Conservation (phyloP, 2,329 filamentous ascomycete genomes). For the Coniosporium tulheliwenetii region DNA sequence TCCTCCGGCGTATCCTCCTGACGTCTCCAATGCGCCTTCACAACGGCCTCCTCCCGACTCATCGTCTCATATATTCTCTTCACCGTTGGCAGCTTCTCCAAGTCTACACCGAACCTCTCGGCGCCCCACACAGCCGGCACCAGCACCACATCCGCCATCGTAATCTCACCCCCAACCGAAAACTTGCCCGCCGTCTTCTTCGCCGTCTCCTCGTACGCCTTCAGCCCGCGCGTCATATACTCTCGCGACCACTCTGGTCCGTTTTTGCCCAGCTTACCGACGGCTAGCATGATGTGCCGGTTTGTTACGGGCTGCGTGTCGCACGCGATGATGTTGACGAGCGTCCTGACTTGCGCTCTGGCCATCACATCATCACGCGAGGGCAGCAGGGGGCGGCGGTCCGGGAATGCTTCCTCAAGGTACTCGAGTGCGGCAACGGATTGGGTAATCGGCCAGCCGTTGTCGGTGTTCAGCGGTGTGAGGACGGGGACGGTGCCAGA, state of each 20-base stretch:
- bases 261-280: slow-evolving; percentile 28
- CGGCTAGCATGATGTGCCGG: slow-evolving; percentile 33
- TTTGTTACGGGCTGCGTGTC: slow-evolving; percentile 49
- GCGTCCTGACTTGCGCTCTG: slow-evolving; percentile 36
- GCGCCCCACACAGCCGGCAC: slow-evolving; percentile 44
- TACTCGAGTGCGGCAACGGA: slow-evolving; percentile 47
- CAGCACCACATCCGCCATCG: slow-evolving; percentile 42
- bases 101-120: slow-evolving; percentile 36
- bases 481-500: slow-evolving; percentile 40
- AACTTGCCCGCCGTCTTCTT: slow-evolving; percentile 29
- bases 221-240: slow-evolving; percentile 36
- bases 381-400: slow-evolving; percentile 30
- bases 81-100: slow-evolving; percentile 33
- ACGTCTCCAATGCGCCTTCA: slow-evolving; percentile 35
- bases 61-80: slow-evolving; percentile 29
- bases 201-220: slow-evolving; percentile 36
- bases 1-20: slow-evolving; percentile 40
- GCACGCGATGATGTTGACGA: slow-evolving; percentile 37
- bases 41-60: slow-evolving; percentile 33
- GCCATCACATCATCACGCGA: slow-evolving; percentile 8
- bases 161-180: slow-evolving; percentile 40
- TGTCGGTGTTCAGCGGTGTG: slow-evolving; percentile 16
- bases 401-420: slow-evolving; percentile 38
- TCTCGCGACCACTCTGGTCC: slow-evolving; percentile 35
- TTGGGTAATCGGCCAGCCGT: slow-evolving; percentile 9